Percentiles rank a stretch among this genome's conserved stretches.
phyloP scores from a whole-genome alignment of 2,329 filamentous ascomycete species.

The Neofusicoccum sp. region DNA sequence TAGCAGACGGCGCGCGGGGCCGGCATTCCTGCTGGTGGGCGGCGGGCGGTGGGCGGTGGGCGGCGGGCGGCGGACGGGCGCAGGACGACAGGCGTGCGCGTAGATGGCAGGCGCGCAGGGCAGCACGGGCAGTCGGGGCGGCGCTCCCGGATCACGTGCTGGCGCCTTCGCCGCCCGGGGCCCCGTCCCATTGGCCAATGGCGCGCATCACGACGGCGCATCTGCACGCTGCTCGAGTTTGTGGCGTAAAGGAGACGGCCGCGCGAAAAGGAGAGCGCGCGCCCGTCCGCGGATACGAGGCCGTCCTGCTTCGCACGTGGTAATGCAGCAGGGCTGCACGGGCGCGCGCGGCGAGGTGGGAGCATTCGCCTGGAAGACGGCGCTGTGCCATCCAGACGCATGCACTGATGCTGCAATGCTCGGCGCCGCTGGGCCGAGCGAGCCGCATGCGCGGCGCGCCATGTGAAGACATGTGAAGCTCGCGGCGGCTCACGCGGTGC shows the following conservation, averaged over 20 bases:
- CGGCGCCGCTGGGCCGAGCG: too few relatives aligned
- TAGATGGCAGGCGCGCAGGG: background rate
- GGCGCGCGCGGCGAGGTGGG: too few relatives aligned
- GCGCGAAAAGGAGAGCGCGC: too few relatives aligned
- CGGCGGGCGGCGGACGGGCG: slow-evolving; percentile 21
- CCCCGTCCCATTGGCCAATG: background rate
- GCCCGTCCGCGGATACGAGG: background rate
- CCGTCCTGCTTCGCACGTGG: background rate
- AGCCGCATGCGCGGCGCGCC: too few relatives aligned
- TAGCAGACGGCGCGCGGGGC: slow-evolving; percentile 26
- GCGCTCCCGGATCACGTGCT: background rate
- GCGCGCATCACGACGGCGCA: background rate
- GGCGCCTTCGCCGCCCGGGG: background rate
- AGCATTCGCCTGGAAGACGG: too few relatives aligned
- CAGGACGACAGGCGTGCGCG: slow-evolving; percentile 10
- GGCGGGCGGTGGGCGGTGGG: too few relatives aligned
- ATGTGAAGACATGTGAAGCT: too few relatives aligned
- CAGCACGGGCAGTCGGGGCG: background rate
- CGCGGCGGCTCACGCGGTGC: too few relatives aligned
- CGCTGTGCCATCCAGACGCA: too few relatives aligned
- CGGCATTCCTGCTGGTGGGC: background rate
- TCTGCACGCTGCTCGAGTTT: background rate
- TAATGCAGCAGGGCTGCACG: background rate
- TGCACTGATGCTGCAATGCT: too few relatives aligned
- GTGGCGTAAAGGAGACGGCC: slow-evolving; percentile 1